phyloP scores from a whole-genome alignment of 768 basidiomycete species.

The Suillus discolor region DNA sequence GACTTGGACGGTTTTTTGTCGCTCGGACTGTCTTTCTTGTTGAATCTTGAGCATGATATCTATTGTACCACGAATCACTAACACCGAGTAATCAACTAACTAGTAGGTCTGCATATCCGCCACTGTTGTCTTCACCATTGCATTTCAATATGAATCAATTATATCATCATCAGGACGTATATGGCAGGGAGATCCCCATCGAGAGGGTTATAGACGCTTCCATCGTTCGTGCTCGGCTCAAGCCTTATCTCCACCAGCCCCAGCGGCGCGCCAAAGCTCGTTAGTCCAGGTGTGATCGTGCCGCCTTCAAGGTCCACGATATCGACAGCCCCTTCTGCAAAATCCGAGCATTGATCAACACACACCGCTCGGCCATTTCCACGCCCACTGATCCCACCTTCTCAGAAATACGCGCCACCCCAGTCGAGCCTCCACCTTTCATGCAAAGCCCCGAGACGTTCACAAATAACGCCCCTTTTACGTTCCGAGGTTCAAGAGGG shows the following conservation, averaged over 20 bases:
- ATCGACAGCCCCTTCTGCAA: constrained; percentile 13
- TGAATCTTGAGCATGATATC: neutral
- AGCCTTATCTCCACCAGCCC: constrained; percentile 69
- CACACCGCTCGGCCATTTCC: constrained; percentile 58
- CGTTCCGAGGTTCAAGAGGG: constrained; percentile 52
- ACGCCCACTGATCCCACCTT: constrained; percentile 38
- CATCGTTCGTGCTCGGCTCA: constrained; percentile 75
- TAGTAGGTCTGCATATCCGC: neutral
- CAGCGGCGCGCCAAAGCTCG: constrained; percentile 70
- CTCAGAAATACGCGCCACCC: constrained; percentile 28
- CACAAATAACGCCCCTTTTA: constrained; percentile 53
- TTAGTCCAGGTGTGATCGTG: constrained; percentile 65
- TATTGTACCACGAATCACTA: neutral
- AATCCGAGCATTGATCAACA: constrained; percentile 37
- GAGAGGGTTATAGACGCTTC: constrained; percentile 58
- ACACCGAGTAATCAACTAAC: neutral
- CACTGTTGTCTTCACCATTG: neutral
- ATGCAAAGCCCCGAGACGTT: constrained; percentile 60
- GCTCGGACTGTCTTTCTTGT: neutral
- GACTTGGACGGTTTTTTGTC: constrained; percentile 7
- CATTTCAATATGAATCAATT: neutral
- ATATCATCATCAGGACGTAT: neutral
- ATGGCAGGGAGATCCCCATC: constrained; percentile 41
- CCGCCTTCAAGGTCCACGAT: constrained; percentile 74
- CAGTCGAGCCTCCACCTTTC: constrained; percentile 29